Base-by-base conservation (phyloP, 2,329 filamentous ascomycete genomes). In the Paecilomyces fulvus region DNA sequence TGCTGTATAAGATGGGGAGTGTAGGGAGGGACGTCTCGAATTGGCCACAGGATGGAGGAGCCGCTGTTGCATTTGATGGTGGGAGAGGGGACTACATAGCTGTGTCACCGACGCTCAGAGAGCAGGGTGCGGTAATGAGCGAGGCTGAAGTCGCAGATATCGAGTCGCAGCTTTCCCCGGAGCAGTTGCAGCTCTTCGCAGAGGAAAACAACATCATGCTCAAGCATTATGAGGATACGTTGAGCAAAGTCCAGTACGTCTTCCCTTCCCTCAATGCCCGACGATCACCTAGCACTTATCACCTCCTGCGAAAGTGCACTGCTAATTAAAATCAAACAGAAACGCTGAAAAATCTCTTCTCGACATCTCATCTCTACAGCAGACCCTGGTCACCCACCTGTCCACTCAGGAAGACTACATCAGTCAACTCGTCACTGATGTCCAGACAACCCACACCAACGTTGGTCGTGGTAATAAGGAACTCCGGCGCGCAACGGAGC, bases 121-220 rank as follows among this genome's bases (percentile, higher is more conserved):
- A 30, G 54, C 55, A 68, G 55, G 61, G 63, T 52, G 61, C 63
- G 9, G 58, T 61, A 1, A 49, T 73, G 7, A 69, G 69, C 33
- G 66, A 70, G 49, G 63, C 60, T 3, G 71, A 73, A 51, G 63
- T 65, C 1, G 67, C 68, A 17, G 68, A 70, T 6, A 76, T 79
- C 48, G 79, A 81, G 66, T 70, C 83, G 48, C 82, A 85, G 60
- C 77, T 96, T 59, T 90, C 88, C 17, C 80, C 85, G 21, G 91
- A 96, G 68, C 92, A 97, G 73, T 77, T 94, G 54, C 92, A 96
- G 71, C 83, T 96, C 69, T 97, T 99, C 75, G 92, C 92, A 64
- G 83, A 90, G 73, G 92, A 95, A 68, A 96, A 97, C 69, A 86
- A 91, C 72, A 86, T 90, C 61, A 91, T 99, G 86, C 80, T 97